Evolutionary conservation across 805 yeast species (phyloP).

Genomic region (Kuraishia molischiana): DNA sequence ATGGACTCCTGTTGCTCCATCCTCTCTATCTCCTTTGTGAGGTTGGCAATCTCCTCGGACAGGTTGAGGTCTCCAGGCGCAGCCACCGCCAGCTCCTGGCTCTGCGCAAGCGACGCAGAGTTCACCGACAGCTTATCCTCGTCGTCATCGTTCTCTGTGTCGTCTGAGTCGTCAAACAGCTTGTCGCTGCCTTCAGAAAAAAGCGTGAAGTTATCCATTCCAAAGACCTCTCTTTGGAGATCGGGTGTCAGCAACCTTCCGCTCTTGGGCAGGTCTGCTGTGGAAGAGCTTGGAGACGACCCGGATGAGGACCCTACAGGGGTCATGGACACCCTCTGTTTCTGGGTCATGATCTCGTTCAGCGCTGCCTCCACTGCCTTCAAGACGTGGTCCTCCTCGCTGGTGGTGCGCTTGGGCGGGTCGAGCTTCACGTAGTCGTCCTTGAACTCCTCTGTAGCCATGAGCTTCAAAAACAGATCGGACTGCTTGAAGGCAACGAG

Average conservation of each 20-base stretch:
- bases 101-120: conserved; percentile 5
- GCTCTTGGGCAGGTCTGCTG: conserved; percentile 6
- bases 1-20: conserved; percentile 54
- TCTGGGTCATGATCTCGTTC: conserved; percentile 40
- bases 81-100: conserved; percentile 31
- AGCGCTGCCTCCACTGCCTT: conserved; percentile 63
- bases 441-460: conserved; percentile 28
- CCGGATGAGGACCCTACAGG: background rate
- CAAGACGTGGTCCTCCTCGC: conserved; percentile 27
- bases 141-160: conserved; percentile 1
- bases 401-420: conserved; percentile 9
- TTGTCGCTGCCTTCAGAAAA: conserved; percentile 1
- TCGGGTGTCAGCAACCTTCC: conserved; percentile 18
- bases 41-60: conserved; percentile 54
- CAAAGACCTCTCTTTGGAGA: conserved; percentile 22
- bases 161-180: background rate
- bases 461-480: conserved; percentile 38
- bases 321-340: background rate
- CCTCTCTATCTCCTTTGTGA: conserved; percentile 47
- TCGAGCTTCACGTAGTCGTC: conserved; percentile 1
- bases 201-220: conserved; percentile 4
- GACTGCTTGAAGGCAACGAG: conserved; percentile 55
- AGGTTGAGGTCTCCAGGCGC: conserved; percentile 63
- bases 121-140: background rate
- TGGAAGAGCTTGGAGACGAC: background rate